Evolutionary conservation across 208 protist genomes (phyloP).

Genomic region (Novymonas esmeraldas): DNA sequence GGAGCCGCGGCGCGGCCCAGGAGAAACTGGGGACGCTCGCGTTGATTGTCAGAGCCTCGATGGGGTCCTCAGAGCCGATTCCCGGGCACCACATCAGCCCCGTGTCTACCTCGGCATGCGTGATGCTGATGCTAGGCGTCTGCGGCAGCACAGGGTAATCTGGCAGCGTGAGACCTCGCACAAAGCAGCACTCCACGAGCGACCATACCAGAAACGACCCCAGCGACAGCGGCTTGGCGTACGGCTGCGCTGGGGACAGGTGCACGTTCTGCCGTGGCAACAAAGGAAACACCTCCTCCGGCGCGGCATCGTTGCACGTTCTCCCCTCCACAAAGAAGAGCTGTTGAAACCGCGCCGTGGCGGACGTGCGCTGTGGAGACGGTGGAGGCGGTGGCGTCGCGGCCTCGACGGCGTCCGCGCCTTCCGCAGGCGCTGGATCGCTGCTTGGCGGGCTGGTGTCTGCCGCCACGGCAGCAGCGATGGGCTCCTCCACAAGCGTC

Average conservation of each 20-base stretch:
- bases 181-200: slow-evolving; percentile 88
- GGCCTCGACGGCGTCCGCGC: neutral
- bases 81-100: slow-evolving; percentile 72
- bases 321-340: slow-evolving; percentile 76
- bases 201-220: slow-evolving; percentile 58
- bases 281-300: slow-evolving; percentile 42
- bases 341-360: slow-evolving; percentile 65
- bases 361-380: slow-evolving; percentile 32
- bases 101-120: slow-evolving; percentile 54
- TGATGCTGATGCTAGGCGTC: slow-evolving; percentile 31
- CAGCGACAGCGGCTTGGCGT: slow-evolving; percentile 28
- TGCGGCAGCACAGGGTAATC: slow-evolving; percentile 13
- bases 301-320: slow-evolving; percentile 65
- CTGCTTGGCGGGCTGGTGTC: neutral
- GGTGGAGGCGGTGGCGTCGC: neutral
- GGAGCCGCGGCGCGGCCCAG: slow-evolving; percentile 11
- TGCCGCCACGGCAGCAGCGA: too few relatives aligned
- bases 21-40: slow-evolving; percentile 8
- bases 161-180: slow-evolving; percentile 64
- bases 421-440: neutral
- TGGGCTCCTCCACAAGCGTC: slow-evolving; percentile 32
- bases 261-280: slow-evolving; percentile 39
- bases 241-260: slow-evolving; percentile 8
- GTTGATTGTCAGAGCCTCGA: slow-evolving; percentile 13
- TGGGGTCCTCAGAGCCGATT: slow-evolving; percentile 47